Conservation (phyloP, 208 protist genomes). For the Trypanosoma rangeli region DNA sequence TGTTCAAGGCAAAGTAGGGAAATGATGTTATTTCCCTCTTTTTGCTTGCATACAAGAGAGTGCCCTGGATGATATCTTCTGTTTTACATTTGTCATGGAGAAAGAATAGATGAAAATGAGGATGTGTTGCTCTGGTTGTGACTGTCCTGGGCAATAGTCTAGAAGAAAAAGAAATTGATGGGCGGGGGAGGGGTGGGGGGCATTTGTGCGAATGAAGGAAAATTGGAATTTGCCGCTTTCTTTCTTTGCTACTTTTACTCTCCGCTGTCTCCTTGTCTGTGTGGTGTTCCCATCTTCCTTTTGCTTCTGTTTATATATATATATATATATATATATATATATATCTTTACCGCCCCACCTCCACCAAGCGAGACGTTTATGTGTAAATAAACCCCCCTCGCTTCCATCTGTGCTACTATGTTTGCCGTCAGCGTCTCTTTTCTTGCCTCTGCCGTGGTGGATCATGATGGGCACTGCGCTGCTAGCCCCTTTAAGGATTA, state of each 20-base stretch:
- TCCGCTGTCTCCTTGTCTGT: neutral
- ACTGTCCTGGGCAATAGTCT: neutral
- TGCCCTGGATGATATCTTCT: neutral
- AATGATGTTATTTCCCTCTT: neutral
- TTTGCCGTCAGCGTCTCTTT: neutral
- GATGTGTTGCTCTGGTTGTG: conserved; percentile 1
- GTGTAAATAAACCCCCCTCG: too few species aligned
- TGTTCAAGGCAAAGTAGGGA: conserved; percentile 4
- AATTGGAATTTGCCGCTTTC: neutral
- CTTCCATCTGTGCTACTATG: too few species aligned
- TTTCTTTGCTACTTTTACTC: neutral
- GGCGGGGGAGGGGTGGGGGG: too few species aligned
- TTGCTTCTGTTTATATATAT: neutral
- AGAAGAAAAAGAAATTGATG: neutral
- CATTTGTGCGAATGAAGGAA: neutral
- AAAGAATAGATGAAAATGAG: neutral
- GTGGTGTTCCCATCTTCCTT: neutral
- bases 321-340: neutral
- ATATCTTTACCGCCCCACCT: too few species aligned
- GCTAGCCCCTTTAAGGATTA: neutral
- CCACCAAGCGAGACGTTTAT: too few species aligned
- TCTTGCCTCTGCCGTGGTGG: neutral
- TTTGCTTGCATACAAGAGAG: neutral
- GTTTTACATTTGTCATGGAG: neutral
- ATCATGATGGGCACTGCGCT: neutral